Percentiles rank a stretch among this genome's conserved stretches.
These are phyloP conservation scores for Boletus bicolor DNA, from an alignment of 768 basidiomycete species.

Conservation along the genomic window DNA sequence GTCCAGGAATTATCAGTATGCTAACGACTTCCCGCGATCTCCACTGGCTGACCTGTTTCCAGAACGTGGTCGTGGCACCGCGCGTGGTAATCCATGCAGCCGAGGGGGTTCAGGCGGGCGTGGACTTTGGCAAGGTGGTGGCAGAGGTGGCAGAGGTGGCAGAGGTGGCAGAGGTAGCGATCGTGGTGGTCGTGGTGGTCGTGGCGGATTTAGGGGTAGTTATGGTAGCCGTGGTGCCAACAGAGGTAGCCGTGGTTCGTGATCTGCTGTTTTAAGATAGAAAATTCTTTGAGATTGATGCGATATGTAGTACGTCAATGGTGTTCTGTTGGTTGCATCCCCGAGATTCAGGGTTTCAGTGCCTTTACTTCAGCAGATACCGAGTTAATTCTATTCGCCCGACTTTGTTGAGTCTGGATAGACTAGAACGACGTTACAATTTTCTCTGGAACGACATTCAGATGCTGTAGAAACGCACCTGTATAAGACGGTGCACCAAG, in stretches of 20 bases:
- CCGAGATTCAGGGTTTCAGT: conserved; percentile 39
- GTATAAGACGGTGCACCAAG: conserved; percentile 46
- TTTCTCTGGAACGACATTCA: no score
- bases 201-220: conserved; percentile 48
- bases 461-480: conserved; percentile 37
- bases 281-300: background rate
- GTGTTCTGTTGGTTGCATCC: background rate
- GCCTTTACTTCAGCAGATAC: conserved; percentile 50
- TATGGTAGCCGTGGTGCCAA: conserved; percentile 41
- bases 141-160: conserved; percentile 37
- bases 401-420: conserved; percentile 48
- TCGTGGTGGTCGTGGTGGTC: conserved; percentile 40
- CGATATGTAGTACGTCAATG: background rate
- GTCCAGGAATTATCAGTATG: conserved; percentile 30
- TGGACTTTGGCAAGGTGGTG: conserved; percentile 36
- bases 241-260: conserved; percentile 52
- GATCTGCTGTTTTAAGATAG: conserved; percentile 9
- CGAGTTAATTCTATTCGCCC: conserved; percentile 44
- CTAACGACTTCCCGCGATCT: background rate
- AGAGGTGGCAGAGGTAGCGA: conserved; percentile 37
- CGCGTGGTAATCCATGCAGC: conserved; percentile 25
- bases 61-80: conserved; percentile 46
- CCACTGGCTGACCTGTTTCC: conserved; percentile 31
- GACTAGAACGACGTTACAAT: conserved; percentile 32
- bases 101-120: conserved; percentile 29